Evolutionary conservation across 1,284 basidiomycete species (phyloP).

Genomic region (Naganishia cerealis): DNA sequence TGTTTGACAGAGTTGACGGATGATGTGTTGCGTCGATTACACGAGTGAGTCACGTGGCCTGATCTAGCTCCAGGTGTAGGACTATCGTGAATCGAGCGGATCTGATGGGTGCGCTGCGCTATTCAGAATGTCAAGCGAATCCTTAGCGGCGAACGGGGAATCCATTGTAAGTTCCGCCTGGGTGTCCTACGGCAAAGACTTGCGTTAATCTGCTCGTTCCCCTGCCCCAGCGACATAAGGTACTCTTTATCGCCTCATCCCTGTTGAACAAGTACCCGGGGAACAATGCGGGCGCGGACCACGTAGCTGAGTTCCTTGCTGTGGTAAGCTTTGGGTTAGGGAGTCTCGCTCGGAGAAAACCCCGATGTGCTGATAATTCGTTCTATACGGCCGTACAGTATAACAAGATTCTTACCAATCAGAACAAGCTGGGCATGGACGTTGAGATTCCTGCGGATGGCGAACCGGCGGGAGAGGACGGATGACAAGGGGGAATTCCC

Average conservation of each 20-base stretch:
- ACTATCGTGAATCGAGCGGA: background rate
- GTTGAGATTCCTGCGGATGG: conserved; percentile 8
- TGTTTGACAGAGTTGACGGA: conserved; percentile 37
- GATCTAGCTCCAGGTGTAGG: background rate
- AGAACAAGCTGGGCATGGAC: conserved; percentile 26
- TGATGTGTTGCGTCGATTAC: conserved; percentile 37
- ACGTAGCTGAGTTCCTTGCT: conserved; percentile 39
- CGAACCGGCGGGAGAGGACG: conserved; percentile 11
- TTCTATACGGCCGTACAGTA: background rate
- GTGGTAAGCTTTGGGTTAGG: conserved; percentile 35
- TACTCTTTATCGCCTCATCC: conserved; percentile 41
- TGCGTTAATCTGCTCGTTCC: background rate
- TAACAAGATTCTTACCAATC: conserved; percentile 33
- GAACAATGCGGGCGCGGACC: conserved; percentile 37
- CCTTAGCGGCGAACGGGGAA: conserved; percentile 43
- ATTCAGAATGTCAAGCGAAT: conserved; percentile 40
- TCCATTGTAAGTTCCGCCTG: conserved; percentile 34
- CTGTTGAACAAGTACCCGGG: conserved; percentile 40
- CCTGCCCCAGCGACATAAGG: conserved; percentile 35
- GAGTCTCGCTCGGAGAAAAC: background rate
- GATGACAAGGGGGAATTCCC: background rate
- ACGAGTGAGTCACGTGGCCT: conserved; percentile 33
- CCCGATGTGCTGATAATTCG: background rate
- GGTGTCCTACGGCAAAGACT: too few species aligned
- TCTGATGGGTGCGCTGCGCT: conserved; percentile 6